A percentile compares a stretch with the other conserved stretches of the same genome.
These are phyloP conservation scores for Nidularia pulvinata DNA, from an alignment of 768 basidiomycete species.

Conservation along the genomic window DNA sequence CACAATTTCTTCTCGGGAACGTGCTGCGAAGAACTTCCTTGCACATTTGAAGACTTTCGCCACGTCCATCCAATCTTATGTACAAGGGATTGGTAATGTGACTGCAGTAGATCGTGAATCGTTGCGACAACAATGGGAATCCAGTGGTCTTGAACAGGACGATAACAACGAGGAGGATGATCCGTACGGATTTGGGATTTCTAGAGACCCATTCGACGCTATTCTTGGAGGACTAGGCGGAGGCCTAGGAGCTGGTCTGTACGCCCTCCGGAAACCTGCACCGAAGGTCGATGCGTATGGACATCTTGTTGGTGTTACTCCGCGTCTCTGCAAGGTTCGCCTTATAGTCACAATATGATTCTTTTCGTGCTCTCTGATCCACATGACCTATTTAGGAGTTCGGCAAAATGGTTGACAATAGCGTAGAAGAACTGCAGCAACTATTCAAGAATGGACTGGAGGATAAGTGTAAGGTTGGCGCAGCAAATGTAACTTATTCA, in stretches of 20 bases:
- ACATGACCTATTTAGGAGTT: slow-evolving; percentile 39
- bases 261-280: slow-evolving; percentile 27
- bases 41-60: slow-evolving; percentile 48
- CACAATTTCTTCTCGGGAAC: slow-evolving; percentile 52
- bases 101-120: slow-evolving; percentile 47
- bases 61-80: slow-evolving; percentile 43
- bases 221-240: slow-evolving; percentile 24
- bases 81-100: slow-evolving; percentile 51
- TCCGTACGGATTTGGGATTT: slow-evolving; percentile 1
- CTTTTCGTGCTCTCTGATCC: not conserved
- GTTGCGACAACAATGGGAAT: slow-evolving; percentile 54
- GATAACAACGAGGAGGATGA: slow-evolving; percentile 15
- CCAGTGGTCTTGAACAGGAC: slow-evolving; percentile 16
- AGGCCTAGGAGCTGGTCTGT: slow-evolving; percentile 20
- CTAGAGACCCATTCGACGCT: slow-evolving; percentile 27
- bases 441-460: slow-evolving; percentile 55
- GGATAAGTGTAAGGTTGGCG: slow-evolving; percentile 54
- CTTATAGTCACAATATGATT: not conserved
- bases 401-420: slow-evolving; percentile 36
- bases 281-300: slow-evolving; percentile 42
- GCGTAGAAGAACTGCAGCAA: slow-evolving; percentile 43
- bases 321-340: slow-evolving; percentile 37
- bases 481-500: slow-evolving; percentile 36
- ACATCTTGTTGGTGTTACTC: slow-evolving; percentile 42
- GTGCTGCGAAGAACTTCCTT: slow-evolving; percentile 39